phyloP scores from a whole-genome alignment of 2,329 filamentous ascomycete genomes.

The Sclerotinia subarctica region DNA sequence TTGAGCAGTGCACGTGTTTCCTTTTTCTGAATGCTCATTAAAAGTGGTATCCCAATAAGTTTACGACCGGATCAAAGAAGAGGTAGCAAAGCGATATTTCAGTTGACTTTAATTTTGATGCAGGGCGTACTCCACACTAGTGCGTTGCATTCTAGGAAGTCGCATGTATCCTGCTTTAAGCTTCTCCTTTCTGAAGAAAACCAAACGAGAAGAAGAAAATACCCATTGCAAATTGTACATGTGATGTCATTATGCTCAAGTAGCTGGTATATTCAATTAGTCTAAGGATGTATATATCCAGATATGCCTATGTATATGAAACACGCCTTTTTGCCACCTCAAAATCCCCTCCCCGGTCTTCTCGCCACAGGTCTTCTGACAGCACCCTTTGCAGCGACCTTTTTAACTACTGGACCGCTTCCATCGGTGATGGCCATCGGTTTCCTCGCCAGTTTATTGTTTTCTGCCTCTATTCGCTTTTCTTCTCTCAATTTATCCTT shows the following conservation, averaged over 20 bases:
- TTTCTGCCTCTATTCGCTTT: slow-evolving; percentile 51
- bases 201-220: not conserved
- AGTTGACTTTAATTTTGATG: not conserved
- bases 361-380: slow-evolving; percentile 20
- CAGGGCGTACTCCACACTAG: not conserved
- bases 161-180: too few relatives aligned
- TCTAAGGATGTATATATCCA: not conserved
- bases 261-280: slow-evolving; percentile 9
- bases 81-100: not conserved
- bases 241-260: not conserved
- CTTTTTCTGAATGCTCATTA: not conserved
- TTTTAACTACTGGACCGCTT: slow-evolving; percentile 15
- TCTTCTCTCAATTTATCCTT: slow-evolving; percentile 72
- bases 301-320: not conserved
- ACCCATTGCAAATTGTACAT: not conserved
- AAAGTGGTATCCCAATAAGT: not conserved
- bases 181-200: too few relatives aligned
- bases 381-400: slow-evolving; percentile 20
- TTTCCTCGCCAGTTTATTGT: slow-evolving; percentile 47
- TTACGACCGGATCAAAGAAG: too few relatives aligned
- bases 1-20: not conserved
- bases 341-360: slow-evolving; percentile 22
- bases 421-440: slow-evolving; percentile 10
- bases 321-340: not conserved
- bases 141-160: not conserved